phyloP scores from a whole-genome alignment of 257 asterid genomes.

The Perilla frutescens region DNA sequence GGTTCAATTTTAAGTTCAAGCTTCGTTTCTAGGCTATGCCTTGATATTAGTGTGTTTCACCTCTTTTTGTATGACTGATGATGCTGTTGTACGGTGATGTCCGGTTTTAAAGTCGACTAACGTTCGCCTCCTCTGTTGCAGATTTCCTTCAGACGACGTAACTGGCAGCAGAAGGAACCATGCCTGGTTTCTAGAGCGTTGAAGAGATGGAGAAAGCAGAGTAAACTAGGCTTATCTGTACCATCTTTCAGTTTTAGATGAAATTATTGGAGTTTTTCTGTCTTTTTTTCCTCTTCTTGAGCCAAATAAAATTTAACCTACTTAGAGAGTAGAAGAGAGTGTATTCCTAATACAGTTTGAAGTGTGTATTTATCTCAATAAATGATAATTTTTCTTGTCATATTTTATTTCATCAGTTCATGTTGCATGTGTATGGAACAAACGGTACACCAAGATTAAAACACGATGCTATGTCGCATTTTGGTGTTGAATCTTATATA shows the following conservation, averaged over 20 bases:
- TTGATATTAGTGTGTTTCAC: not conserved
- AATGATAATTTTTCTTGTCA: not conserved
- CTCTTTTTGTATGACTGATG: not conserved
- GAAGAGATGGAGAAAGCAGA: constrained; percentile 32
- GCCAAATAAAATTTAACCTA: constrained; percentile 29
- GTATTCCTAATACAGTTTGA: constrained; percentile 24
- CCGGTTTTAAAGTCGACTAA: not conserved
- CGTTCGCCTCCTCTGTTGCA: constrained; percentile 14
- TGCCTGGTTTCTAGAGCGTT: constrained; percentile 21
- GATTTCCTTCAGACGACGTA: constrained; percentile 24
- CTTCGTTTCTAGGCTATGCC: not conserved
- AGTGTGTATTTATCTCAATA: constrained; percentile 31
- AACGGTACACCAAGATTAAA: too few relatives aligned
- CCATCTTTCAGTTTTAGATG: constrained; percentile 37
- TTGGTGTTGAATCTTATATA: too few relatives aligned
- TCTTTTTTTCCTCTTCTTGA: not conserved
- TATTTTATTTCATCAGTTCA: not conserved
- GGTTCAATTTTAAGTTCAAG: not conserved
- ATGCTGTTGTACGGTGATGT: not conserved
- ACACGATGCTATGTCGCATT: too few relatives aligned
- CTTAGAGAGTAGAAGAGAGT: constrained; percentile 27
- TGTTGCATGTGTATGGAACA: not conserved
- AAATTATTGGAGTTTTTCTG: constrained; percentile 9
- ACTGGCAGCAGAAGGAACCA: not conserved
- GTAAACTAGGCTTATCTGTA: constrained; percentile 26